Conservation (phyloP, 2,329 filamentous ascomycete genomes). For the Onygena corvina region DNA sequence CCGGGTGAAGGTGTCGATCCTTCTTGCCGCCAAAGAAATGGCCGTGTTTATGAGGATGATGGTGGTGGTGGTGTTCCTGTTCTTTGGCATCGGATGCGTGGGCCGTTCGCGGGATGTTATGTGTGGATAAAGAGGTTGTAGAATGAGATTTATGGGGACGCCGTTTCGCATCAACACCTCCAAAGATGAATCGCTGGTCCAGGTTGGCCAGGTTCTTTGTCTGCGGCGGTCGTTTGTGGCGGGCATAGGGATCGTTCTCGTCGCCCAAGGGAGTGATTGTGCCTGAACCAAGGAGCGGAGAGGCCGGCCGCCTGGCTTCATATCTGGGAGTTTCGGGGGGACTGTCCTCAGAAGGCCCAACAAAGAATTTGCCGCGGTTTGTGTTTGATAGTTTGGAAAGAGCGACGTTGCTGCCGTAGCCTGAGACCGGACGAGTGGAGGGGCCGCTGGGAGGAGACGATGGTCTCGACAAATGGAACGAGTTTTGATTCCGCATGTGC, state of each 20-base stretch:
- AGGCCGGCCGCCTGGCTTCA: constrained; percentile 34
- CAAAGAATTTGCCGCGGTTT: constrained; percentile 42
- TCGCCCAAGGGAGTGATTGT: constrained; percentile 71
- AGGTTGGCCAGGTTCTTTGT: constrained; percentile 53
- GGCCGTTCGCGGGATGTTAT: constrained; percentile 36
- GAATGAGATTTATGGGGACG: constrained; percentile 42
- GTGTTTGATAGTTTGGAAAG: constrained; percentile 29
- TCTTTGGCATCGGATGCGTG: constrained; percentile 32
- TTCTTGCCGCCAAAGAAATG: constrained; percentile 45
- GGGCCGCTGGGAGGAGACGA: constrained; percentile 30
- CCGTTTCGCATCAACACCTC: constrained; percentile 56
- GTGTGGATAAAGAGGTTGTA: constrained; percentile 11
- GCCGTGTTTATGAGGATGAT: constrained; percentile 24
- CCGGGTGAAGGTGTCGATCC: constrained; percentile 40
- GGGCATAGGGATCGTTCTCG: constrained; percentile 75
- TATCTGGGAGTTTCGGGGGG: constrained; percentile 49
- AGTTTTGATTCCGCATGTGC: not conserved
- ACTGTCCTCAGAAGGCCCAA: constrained; percentile 48
- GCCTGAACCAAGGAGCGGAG: constrained; percentile 54
- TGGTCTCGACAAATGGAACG: constrained; percentile 25
- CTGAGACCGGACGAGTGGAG: constrained; percentile 32
- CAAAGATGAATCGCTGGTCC: constrained; percentile 76
- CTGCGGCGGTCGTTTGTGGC: constrained; percentile 62
- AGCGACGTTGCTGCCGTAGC: constrained; percentile 31
- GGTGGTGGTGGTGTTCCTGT: constrained; percentile 30